Percentiles rank a stretch among this genome's conserved stretches.
These are phyloP conservation scores for Oryza glumipatula DNA, from an alignment of 176 grass and related monocot genomes.

Conservation along the genomic window DNA sequence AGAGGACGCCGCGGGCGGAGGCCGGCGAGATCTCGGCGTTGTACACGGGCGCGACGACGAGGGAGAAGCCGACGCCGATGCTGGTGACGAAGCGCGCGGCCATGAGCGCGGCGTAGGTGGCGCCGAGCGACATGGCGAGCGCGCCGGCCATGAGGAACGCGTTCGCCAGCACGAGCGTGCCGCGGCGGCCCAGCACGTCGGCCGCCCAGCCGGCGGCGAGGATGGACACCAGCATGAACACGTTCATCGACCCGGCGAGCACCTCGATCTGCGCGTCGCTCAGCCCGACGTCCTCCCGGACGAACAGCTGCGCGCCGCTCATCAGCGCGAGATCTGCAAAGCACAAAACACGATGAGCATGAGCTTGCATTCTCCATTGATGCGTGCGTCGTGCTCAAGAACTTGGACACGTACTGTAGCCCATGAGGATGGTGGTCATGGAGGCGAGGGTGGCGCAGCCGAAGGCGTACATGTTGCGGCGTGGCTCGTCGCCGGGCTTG, in stretches of 20 bases:
- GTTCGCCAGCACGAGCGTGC: background rate
- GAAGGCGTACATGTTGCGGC: constrained; percentile 40
- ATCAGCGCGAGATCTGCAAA: background rate
- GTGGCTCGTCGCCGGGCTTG: background rate
- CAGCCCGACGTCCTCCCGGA: background rate
- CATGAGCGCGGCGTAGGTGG: background rate
- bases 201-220: background rate
- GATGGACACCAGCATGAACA: background rate
- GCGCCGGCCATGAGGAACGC: background rate
- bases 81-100: background rate
- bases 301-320: background rate
- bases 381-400: too few relatives aligned
- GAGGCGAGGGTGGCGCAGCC: constrained; percentile 44
- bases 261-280: background rate
- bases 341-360: background rate
- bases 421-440: constrained; percentile 49
- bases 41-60: background rate
- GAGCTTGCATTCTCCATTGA: background rate
- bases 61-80: background rate
- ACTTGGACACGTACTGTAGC: constrained; percentile 34
- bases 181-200: background rate
- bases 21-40: constrained; percentile 6
- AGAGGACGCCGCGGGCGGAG: background rate
- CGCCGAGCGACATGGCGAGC: background rate
- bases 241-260: background rate